Conservation (phyloP, 2,329 filamentous ascomycete genomes). For the Fusarium temperatum region DNA sequence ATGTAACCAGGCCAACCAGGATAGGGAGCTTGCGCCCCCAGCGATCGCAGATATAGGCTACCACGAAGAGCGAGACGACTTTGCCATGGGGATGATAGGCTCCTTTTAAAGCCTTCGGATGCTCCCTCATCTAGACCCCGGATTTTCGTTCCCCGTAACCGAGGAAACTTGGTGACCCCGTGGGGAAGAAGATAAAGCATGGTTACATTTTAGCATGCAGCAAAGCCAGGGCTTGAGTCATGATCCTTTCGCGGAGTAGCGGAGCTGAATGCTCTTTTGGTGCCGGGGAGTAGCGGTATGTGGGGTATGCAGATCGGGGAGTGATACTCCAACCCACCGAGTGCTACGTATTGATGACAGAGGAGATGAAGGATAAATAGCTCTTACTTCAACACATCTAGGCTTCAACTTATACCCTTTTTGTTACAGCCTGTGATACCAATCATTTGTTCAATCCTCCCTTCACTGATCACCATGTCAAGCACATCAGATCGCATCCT, state of each 20-base stretch:
- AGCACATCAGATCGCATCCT: neutral
- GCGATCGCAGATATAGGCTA: constrained; percentile 49
- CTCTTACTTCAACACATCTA: neutral
- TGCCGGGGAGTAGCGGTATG: neutral
- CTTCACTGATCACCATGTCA: neutral
- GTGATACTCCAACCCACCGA: neutral
- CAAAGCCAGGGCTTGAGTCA: neutral
- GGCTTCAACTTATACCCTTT: neutral
- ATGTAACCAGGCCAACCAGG: constrained; percentile 44
- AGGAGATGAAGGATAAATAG: neutral
- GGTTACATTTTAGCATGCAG: neutral
- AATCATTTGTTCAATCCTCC: accelerated
- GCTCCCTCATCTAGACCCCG: neutral
- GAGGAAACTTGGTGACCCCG: neutral
- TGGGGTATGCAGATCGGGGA: neutral
- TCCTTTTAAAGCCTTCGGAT: neutral
- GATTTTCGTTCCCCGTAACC: neutral
- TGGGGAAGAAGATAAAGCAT: neutral
- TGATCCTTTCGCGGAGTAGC: neutral
- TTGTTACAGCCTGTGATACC: neutral
- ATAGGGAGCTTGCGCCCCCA: constrained; percentile 53
- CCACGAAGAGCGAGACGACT: constrained; percentile 48
- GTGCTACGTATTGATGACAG: neutral
- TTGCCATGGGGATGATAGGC: constrained; percentile 41
- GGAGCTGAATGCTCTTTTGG: neutral